Conservation (phyloP, 2,329 filamentous ascomycete genomes). For the Epichloe typhina region DNA sequence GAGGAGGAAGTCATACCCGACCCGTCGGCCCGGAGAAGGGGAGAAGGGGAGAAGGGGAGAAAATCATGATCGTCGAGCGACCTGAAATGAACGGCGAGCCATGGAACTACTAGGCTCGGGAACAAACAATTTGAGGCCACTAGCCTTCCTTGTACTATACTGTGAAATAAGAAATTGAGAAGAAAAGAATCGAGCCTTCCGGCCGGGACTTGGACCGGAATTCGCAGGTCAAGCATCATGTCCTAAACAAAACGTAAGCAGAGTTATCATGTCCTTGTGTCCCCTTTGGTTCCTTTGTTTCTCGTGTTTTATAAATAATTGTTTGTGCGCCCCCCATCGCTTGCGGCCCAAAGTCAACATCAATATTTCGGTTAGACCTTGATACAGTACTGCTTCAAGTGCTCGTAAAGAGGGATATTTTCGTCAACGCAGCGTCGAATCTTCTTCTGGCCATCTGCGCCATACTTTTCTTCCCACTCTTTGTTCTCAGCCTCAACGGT, state of each 20-base stretch:
- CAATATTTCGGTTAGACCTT: conserved; percentile 30
- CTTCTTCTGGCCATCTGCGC: conserved; percentile 53
- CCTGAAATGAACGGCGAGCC: conserved; percentile 1
- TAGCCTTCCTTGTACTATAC: conserved; percentile 3
- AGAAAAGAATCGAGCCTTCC: background rate
- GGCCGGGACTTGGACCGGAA: background rate
- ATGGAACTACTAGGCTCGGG: background rate
- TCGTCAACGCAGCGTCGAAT: conserved; percentile 60
- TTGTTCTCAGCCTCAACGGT: conserved; percentile 52
- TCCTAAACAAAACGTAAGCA: background rate
- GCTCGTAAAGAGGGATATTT: conserved; percentile 65
- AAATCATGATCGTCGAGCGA: background rate
- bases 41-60: background rate
- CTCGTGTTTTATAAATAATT: background rate
- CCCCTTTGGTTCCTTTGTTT: background rate
- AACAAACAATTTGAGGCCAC: background rate
- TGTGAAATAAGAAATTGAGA: background rate
- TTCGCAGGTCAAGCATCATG: background rate
- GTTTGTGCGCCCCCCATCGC: background rate
- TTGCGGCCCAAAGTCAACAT: background rate
- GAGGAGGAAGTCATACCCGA: background rate
- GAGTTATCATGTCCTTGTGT: background rate
- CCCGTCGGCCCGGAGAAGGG: background rate
- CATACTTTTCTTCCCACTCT: conserved; percentile 65
- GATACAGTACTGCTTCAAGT: conserved; percentile 65